These are phyloP conservation scores for Stipa capillata DNA, from an alignment of 176 grass and related monocot species.

Conservation along the genomic window DNA sequence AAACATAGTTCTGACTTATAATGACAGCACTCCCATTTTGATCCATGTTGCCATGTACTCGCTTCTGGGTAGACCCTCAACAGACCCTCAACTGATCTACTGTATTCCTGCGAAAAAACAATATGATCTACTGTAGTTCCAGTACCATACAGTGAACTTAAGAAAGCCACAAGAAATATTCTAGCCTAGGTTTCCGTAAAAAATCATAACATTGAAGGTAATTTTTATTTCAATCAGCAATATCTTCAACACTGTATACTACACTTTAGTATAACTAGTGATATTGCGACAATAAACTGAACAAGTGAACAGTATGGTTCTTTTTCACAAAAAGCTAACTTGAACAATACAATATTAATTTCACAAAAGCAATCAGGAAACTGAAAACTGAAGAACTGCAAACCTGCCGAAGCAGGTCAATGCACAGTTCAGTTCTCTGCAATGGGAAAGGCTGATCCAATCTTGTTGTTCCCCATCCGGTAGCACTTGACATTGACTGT, in stretches of 20 bases:
- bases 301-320: neutral
- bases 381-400: neutral
- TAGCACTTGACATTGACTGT: conserved; percentile 89
- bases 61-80: neutral
- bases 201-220: neutral
- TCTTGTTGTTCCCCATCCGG: conserved; percentile 70
- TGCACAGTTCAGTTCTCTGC: conserved; percentile 52
- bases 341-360: neutral
- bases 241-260: neutral
- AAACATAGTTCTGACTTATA: neutral
- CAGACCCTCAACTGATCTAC: neutral
- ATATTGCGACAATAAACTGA: neutral
- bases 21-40: neutral
- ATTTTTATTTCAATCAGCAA: neutral
- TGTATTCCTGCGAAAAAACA: neutral
- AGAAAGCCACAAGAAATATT: neutral
- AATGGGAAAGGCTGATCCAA: conserved; percentile 85
- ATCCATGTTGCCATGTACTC: neutral
- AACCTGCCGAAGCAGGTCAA: neutral
- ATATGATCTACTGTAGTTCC: no score
- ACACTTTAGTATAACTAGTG: neutral
- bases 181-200: neutral
- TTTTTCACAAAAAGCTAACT: neutral
- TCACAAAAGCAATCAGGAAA: neutral
- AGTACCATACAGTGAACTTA: neutral